Percentiles rank a stretch among this genome's conserved stretches.
Conservation (phyloP, 2,329 filamentous ascomycete species). For the Diaporthe sp. region DNA sequence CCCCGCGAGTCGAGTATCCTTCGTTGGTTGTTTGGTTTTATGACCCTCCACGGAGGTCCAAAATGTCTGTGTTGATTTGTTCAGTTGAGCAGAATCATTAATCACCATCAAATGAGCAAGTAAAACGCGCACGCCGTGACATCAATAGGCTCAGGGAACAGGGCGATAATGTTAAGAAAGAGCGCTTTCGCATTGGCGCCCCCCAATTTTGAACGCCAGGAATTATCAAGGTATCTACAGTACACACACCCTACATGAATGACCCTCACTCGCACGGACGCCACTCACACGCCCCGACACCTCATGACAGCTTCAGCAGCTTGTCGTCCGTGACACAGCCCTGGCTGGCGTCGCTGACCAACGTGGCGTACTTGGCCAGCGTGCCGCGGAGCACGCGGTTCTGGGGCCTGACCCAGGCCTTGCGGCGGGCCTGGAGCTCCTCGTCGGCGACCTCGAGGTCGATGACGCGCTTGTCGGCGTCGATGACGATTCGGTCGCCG, state of each 20-base stretch:
- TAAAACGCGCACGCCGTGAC: neutral
- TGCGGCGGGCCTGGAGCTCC: slow-evolving; percentile 71
- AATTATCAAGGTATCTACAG: slow-evolving; percentile 40
- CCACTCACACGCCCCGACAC: neutral
- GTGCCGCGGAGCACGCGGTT: slow-evolving; percentile 74
- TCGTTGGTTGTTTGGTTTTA: neutral
- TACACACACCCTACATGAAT: slow-evolving; percentile 9
- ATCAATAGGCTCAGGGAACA: neutral
- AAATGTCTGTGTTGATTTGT: neutral
- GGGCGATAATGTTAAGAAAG: neutral
- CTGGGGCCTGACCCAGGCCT: slow-evolving; percentile 74
- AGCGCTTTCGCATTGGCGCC: slow-evolving; percentile 37
- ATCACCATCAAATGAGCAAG: neutral
- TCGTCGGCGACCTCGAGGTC: slow-evolving; percentile 77
- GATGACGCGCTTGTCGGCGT: slow-evolving; percentile 80
- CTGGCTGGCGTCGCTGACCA: slow-evolving; percentile 71
- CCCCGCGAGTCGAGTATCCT: slow-evolving; percentile 11
- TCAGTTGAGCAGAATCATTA: neutral
- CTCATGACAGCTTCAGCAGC: slow-evolving; percentile 42
- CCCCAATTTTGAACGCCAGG: slow-evolving; percentile 34
- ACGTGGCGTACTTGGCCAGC: slow-evolving; percentile 76
- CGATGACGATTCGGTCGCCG: slow-evolving; percentile 85
- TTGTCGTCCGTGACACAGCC: slow-evolving; percentile 70
- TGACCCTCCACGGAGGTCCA: neutral
- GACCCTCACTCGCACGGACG: neutral